Percentiles rank a stretch among this genome's conserved stretches.
Evolutionary conservation across 805 yeast species (phyloP).

Genomic region (Zygotorulaspora danielsina): DNA sequence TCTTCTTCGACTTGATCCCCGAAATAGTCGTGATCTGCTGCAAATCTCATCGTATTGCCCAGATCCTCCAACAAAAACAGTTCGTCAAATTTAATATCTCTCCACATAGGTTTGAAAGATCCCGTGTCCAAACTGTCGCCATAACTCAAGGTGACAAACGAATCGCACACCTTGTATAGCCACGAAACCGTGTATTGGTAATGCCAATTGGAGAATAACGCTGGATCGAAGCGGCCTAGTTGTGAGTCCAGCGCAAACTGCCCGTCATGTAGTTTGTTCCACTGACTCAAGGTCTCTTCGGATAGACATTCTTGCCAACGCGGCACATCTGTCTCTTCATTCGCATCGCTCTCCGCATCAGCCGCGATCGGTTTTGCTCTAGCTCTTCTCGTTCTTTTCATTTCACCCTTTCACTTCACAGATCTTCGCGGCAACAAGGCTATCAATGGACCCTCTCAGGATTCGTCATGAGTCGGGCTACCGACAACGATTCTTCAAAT

Average conservation of each 20-base stretch:
- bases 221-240: slow-evolving; percentile 9
- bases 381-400: slow-evolving; percentile 6
- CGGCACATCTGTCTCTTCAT: slow-evolving; percentile 9
- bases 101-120: slow-evolving; percentile 28
- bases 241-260: slow-evolving; percentile 6
- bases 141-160: slow-evolving; percentile 21
- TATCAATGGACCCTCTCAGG: too few species aligned
- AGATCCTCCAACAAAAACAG: slow-evolving; percentile 24
- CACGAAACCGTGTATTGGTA: slow-evolving; percentile 35
- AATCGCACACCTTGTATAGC: slow-evolving; percentile 34
- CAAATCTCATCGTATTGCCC: slow-evolving; percentile 3
- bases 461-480: too few species aligned
- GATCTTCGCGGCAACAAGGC: too few species aligned
- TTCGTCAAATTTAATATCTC: slow-evolving; percentile 32
- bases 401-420: too few species aligned
- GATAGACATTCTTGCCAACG: slow-evolving; percentile 25
- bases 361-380: neutral
- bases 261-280: slow-evolving; percentile 18
- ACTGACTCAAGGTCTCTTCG: slow-evolving; percentile 23
- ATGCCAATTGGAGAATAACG: slow-evolving; percentile 25
- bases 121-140: slow-evolving; percentile 11
- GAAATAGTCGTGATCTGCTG: slow-evolving; percentile 1
- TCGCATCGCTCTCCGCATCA: neutral
- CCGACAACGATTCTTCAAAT: too few species aligned
- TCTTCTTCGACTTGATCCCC: slow-evolving; percentile 8